Percentiles rank a stretch among this genome's conserved stretches.
Evolutionary conservation across 805 yeast species (phyloP).

Genomic region (Candida ovalis): DNA sequence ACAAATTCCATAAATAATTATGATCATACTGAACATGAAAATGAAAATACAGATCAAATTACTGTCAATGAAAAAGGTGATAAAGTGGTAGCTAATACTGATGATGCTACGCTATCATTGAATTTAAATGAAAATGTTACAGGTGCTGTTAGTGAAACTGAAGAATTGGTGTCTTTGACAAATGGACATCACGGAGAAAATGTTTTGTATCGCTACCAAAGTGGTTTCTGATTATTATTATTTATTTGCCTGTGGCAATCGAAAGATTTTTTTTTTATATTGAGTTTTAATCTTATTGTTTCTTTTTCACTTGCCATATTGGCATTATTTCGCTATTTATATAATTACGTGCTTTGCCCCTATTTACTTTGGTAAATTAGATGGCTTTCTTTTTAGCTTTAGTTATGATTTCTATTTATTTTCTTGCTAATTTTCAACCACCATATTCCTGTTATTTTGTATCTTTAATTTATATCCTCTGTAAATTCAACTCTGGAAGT

Average conservation of each 20-base stretch:
- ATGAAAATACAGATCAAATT: constrained; percentile 3
- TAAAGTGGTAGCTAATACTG: constrained; percentile 27
- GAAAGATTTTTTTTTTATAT: no score
- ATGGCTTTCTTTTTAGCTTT: no score
- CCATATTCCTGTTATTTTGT: no score
- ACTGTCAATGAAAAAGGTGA: neutral
- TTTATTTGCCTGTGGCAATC: neutral
- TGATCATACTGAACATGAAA: constrained; percentile 1
- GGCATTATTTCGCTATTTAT: no score
- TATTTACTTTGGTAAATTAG: no score
- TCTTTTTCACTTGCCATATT: no score
- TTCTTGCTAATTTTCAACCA: no score
- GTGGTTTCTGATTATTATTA: constrained; percentile 15
- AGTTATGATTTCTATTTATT: no score
- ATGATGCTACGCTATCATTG: constrained; percentile 27
- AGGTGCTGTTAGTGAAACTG: constrained; percentile 29
- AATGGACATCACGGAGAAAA: constrained; percentile 34
- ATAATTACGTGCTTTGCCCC: no score
- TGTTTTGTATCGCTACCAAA: constrained; percentile 29
- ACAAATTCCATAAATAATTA: neutral
- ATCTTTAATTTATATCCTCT: no score
- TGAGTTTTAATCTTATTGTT: no score
- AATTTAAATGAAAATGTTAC: constrained; percentile 30
- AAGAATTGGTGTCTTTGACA: constrained; percentile 32
- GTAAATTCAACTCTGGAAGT: no score